Evolutionary conservation across 495 filamentous ascomycete genomes (phyloP).

Genomic region (Aspergillus ostianus): DNA sequence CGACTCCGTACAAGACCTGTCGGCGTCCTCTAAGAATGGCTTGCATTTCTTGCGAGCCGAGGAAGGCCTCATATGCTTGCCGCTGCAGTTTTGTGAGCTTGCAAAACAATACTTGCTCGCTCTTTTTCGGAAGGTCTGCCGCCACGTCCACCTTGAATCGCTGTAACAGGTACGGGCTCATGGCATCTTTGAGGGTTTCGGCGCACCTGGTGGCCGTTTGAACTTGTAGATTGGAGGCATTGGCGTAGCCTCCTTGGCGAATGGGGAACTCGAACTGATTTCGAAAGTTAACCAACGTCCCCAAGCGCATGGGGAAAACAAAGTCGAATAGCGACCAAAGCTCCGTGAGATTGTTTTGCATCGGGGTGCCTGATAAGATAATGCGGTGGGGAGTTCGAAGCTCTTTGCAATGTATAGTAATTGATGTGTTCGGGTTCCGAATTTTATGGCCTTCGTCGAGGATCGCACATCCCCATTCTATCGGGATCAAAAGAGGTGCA

Average conservation of each 20-base stretch:
- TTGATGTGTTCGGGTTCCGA: slow-evolving; percentile 86
- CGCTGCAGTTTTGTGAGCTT: slow-evolving; percentile 77
- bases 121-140: slow-evolving; percentile 89
- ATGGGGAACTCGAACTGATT: slow-evolving; percentile 91
- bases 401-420: slow-evolving; percentile 91
- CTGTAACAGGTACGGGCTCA: slow-evolving; percentile 90
- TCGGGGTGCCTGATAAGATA: slow-evolving; percentile 93
- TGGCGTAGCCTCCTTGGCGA: slow-evolving; percentile 85
- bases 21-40: slow-evolving; percentile 69
- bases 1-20: slow-evolving; percentile 84
- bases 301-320: slow-evolving; percentile 90
- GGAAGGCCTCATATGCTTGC: slow-evolving; percentile 72
- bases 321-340: slow-evolving; percentile 98
- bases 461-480: slow-evolving; percentile 90
- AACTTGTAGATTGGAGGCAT: slow-evolving; percentile 87
- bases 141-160: slow-evolving; percentile 92
- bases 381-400: slow-evolving; percentile 82
- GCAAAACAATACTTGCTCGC: slow-evolving; percentile 92
- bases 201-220: slow-evolving; percentile 89
- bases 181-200: slow-evolving; percentile 83
- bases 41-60: slow-evolving; percentile 79
- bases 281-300: slow-evolving; percentile 84
- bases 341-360: slow-evolving; percentile 97
- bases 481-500: slow-evolving; percentile 68
- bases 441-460: slow-evolving; percentile 98